These are phyloP conservation scores for Cladosporium sp. DNA, from an alignment of 2,329 filamentous ascomycete species.

Conservation along the genomic window DNA sequence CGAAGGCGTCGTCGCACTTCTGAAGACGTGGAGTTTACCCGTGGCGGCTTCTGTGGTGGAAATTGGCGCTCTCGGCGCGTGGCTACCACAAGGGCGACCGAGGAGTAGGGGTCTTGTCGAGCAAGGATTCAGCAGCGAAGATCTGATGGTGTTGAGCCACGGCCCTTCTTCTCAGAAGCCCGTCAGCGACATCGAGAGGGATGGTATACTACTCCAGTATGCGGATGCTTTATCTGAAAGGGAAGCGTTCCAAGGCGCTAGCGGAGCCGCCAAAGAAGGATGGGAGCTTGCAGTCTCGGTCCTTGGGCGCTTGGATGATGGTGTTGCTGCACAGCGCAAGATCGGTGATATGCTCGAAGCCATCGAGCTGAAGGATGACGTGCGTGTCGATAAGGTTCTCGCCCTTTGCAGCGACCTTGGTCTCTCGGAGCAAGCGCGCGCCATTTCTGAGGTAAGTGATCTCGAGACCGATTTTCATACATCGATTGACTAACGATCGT, in stretches of 20 bases:
- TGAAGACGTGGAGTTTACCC: conserved; percentile 74
- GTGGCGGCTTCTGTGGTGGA: conserved; percentile 74
- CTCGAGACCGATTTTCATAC: background rate
- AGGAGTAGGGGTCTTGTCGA: conserved; percentile 50
- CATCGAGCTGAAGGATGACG: conserved; percentile 64
- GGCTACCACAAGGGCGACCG: conserved; percentile 60
- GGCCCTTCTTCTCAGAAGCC: conserved; percentile 42
- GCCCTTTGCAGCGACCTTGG: conserved; percentile 69
- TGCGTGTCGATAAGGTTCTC: conserved; percentile 76
- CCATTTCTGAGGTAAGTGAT: conserved; percentile 68
- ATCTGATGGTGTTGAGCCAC: conserved; percentile 75
- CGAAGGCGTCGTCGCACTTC: conserved; percentile 65
- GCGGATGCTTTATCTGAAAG: conserved; percentile 55
- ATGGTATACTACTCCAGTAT: conserved; percentile 72
- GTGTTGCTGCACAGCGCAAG: conserved; percentile 62
- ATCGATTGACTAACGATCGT: conserved; percentile 18
- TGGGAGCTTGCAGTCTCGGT: conserved; percentile 88
- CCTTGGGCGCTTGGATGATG: conserved; percentile 72
- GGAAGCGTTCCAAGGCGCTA: conserved; percentile 20
- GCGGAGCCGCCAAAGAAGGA: conserved; percentile 47
- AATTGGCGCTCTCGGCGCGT: conserved; percentile 73
- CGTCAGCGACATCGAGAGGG: conserved; percentile 70
- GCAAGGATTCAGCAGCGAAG: conserved; percentile 67
- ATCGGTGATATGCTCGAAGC: conserved; percentile 68
- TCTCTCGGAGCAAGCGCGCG: conserved; percentile 70